A percentile compares a stretch with the other conserved stretches of the same genome.
Conservation (phyloP, 768 basidiomycete species). For the Trametes maxima region DNA sequence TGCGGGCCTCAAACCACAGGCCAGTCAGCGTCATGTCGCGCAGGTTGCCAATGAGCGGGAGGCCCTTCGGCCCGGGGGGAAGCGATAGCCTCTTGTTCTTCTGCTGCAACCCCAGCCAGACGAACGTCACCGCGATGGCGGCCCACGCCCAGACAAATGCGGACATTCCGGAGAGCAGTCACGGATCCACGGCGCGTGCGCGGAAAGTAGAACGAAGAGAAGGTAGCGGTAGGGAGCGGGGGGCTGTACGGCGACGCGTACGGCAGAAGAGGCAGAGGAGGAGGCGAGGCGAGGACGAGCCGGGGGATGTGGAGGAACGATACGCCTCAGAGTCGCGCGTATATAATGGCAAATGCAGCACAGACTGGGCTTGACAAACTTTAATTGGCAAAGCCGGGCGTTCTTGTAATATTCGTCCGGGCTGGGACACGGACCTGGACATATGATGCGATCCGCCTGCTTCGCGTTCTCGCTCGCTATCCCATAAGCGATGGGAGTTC, state of each 20-base stretch:
- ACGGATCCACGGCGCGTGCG: constrained; percentile 19
- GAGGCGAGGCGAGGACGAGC: background rate
- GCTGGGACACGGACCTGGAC: constrained; percentile 8
- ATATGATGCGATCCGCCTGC: constrained; percentile 18
- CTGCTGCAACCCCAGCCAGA: constrained; percentile 18
- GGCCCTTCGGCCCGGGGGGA: constrained; percentile 29
- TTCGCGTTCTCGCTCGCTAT: constrained; percentile 7
- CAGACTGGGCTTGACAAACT: constrained; percentile 20
- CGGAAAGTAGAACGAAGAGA: background rate
- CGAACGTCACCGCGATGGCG: constrained; percentile 10
- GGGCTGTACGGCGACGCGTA: constrained; percentile 4
- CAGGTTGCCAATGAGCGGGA: constrained; percentile 30
- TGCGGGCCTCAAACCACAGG: constrained; percentile 23
- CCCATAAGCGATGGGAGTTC: constrained; percentile 16
- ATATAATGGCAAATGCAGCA: background rate
- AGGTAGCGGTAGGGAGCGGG: constrained; percentile 9
- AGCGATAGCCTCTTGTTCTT: constrained; percentile 18
- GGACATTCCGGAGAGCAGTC: constrained; percentile 23
- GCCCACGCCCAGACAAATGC: constrained; percentile 15
- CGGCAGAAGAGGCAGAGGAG: background rate
- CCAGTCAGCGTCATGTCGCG: constrained; percentile 27
- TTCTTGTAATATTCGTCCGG: constrained; percentile 6
- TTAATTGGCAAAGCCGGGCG: constrained; percentile 21
- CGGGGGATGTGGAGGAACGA: background rate
- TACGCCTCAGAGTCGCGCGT: background rate